Conservation (phyloP, 306 rosid genomes). For the Inga laurina region DNA sequence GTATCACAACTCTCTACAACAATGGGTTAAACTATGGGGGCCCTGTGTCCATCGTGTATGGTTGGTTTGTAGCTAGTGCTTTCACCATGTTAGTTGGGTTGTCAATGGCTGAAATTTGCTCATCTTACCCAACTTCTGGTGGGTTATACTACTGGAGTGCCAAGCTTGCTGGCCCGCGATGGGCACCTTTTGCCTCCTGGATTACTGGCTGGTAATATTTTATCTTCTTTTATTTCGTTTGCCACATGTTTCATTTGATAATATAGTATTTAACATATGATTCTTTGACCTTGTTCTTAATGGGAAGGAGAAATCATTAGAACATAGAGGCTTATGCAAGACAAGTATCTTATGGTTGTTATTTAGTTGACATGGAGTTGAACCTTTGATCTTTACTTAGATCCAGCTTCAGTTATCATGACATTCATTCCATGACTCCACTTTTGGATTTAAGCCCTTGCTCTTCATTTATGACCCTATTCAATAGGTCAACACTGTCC, state of each 20-base stretch:
- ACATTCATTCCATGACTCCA: neutral
- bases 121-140: conserved; percentile 93
- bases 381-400: neutral
- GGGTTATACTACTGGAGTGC: conserved; percentile 99
- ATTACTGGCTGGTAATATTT: conserved; percentile 84
- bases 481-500: neutral
- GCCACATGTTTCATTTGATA: neutral
- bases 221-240: neutral
- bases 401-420: neutral
- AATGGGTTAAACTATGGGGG: conserved; percentile 87
- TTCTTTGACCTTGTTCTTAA: neutral
- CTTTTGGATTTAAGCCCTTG: no score
- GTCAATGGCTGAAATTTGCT: conserved; percentile 97
- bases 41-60: conserved; percentile 79
- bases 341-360: neutral
- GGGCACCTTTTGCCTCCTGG: conserved; percentile 99
- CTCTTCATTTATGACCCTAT: no score
- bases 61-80: conserved; percentile 74
- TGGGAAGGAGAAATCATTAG: neutral
- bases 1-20: conserved; percentile 87
- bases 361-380: neutral
- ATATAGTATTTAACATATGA: neutral
- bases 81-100: conserved; percentile 89
- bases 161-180: conserved; percentile 85
- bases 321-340: neutral